Base-by-base conservation (phyloP, 805 yeast genomes). In the Saccharomycopsis guyanensis region DNA sequence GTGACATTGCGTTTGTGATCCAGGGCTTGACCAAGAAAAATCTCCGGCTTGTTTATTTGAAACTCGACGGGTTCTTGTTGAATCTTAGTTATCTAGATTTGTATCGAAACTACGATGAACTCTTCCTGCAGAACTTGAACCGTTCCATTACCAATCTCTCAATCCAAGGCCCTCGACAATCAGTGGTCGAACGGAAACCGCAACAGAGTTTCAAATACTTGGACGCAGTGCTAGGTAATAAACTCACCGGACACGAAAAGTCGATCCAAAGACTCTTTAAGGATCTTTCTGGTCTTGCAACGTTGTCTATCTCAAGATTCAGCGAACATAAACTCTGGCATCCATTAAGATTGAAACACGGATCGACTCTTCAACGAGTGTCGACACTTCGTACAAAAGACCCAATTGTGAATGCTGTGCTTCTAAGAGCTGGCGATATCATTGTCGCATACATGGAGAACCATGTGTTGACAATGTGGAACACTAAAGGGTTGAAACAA, bases 231-330 rank as follows among this genome's bases (percentile, higher is more conserved):
- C 24, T 79, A 7, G 65, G 69, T 20, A 72, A 79, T 52, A 80
- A 82, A 54, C 75, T 82, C 45, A 86, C 94, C 1, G 97, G 97
- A 1, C 96, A 88, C 58, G 74, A 78, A 46, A 88, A 88, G 58
- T 85, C 96, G 0, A 79, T 89, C 19, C 77, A 75, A 53, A 72
- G 70, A 41, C 61, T 89, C 2, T 66, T 76, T 15, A 76, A 88
- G 55, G 82, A 95, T 1, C 66, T 77, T 4, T 76, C 78, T 56
- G 91, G 89, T 31, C 66, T 70, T 23, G 72, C 83, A 0, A 59
- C 80, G 50, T 59, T 83, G 8, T 75, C 87, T 1, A 61, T 72
- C 10, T 75, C 82, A 5, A 65, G 87, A 52, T 82, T 80, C 55
- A 73, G 73, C 37, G 84, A 79, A 49, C 78, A 76, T 54, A 70